Evolutionary conservation across 164 flowering plant species (phyloP).

Genomic region (Warburgia ugandensis): DNA sequence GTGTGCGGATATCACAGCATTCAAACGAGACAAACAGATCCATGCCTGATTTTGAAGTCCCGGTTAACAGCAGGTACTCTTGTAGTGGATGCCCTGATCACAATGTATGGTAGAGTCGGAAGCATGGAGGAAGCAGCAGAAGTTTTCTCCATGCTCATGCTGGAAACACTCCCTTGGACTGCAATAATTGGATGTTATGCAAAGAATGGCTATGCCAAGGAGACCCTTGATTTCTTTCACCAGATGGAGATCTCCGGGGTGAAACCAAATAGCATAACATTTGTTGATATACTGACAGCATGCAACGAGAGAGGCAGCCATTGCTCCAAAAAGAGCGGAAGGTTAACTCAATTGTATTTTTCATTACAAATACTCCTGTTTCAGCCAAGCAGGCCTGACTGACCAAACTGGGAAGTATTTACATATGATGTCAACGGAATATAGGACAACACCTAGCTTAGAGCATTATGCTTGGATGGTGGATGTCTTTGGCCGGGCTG

Average conservation of each 20-base stretch:
- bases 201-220: conserved; percentile 7
- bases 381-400: conserved; percentile 16
- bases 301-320: too few relatives aligned
- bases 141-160: conserved; percentile 5
- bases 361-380: too few relatives aligned
- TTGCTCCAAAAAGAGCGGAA: too few relatives aligned
- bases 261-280: conserved; percentile 11
- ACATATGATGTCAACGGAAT: conserved; percentile 4
- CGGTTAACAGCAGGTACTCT: conserved; percentile 1
- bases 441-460: conserved; percentile 9
- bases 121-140: conserved; percentile 6
- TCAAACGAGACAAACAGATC: conserved; percentile 8
- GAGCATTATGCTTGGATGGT: conserved; percentile 19
- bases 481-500: conserved; percentile 11
- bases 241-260: conserved; percentile 8
- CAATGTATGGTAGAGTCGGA: conserved; percentile 15
- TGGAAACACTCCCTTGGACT: conserved; percentile 13
- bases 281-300: conserved; percentile 8
- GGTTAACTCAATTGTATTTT: too few relatives aligned
- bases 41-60: conserved; percentile 7
- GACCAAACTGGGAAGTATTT: conserved; percentile 10
- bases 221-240: conserved; percentile 11
- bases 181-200: conserved; percentile 14
- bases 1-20: conserved; percentile 5
- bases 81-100: conserved; percentile 13